phyloP scores from a whole-genome alignment of 768 basidiomycete species.

The Auriscalpium vulgare region DNA sequence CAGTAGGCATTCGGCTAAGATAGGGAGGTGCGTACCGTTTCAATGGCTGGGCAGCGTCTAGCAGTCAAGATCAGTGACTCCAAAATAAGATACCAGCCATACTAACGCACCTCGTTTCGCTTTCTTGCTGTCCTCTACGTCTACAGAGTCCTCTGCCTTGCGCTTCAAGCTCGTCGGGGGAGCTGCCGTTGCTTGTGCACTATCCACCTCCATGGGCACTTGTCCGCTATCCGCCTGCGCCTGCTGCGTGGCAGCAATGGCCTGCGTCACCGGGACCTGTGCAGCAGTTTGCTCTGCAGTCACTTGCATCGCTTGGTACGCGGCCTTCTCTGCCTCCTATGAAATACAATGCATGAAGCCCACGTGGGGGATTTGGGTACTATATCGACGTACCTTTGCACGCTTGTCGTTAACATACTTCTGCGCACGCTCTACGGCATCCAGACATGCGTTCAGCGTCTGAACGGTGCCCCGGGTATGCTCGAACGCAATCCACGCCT shows the following conservation, averaged over 20 bases:
- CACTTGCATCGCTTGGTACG: constrained; percentile 41
- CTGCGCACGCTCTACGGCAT: constrained; percentile 58
- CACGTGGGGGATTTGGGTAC: background rate
- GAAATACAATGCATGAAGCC: background rate
- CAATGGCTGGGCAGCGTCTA: constrained; percentile 37
- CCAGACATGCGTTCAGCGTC: constrained; percentile 53
- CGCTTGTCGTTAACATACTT: constrained; percentile 54
- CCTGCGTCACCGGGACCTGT: constrained; percentile 25
- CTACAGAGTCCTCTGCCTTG: constrained; percentile 45
- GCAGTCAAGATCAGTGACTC: constrained; percentile 20
- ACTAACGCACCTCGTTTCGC: constrained; percentile 45
- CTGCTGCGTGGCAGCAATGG: constrained; percentile 10
- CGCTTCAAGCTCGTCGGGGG: constrained; percentile 46
- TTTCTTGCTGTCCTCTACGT: constrained; percentile 46
- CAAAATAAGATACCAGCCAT: background rate
- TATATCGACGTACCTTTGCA: constrained; percentile 41
- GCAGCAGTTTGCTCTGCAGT: constrained; percentile 33
- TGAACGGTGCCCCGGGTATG: constrained; percentile 68
- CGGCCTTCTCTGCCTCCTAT: constrained; percentile 57
- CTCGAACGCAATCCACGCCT: constrained; percentile 86
- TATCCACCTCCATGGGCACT: constrained; percentile 36
- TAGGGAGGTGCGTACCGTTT: constrained; percentile 44
- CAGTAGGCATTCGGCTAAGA: background rate
- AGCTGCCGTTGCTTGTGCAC: constrained; percentile 22
- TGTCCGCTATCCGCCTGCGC: constrained; percentile 11